These are phyloP conservation scores for Neurospora sp. DNA, from an alignment of 495 filamentous ascomycete genomes.

Conservation along the genomic window DNA sequence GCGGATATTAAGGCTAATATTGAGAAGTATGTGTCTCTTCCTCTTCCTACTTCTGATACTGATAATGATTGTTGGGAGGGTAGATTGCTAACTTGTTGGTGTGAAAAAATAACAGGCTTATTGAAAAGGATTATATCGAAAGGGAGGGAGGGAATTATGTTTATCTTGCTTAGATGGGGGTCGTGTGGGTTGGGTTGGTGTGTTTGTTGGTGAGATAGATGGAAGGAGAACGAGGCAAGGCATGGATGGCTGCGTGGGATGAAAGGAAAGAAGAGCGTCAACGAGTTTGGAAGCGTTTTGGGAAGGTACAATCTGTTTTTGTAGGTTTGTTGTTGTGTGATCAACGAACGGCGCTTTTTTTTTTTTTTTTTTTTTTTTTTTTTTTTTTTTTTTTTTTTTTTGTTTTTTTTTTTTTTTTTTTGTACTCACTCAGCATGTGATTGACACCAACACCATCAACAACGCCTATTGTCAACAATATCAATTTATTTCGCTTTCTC, in stretches of 20 bases:
- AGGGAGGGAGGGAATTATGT: constrained; percentile 67
- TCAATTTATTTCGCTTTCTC: too few relatives aligned
- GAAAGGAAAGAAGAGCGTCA: not conserved
- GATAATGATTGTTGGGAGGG: too few relatives aligned
- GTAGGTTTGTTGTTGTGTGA: not conserved
- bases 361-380: too few relatives aligned
- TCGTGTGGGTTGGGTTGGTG: not conserved
- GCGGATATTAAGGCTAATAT: constrained; percentile 92
- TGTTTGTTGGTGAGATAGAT: not conserved
- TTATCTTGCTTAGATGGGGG: constrained; percentile 57
- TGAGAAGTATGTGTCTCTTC: constrained; percentile 53
- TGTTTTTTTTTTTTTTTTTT: not conserved
- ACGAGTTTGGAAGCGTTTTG: not conserved
- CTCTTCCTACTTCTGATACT: too few relatives aligned
- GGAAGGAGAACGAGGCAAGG: not conserved
- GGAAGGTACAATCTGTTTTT: not conserved
- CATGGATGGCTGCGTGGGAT: not conserved
- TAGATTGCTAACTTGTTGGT: not conserved
- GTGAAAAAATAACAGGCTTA: constrained; percentile 46
- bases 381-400: too few relatives aligned
- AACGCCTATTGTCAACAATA: too few relatives aligned
- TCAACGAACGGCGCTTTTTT: not conserved
- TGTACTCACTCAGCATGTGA: not conserved
- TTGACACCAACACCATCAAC: too few relatives aligned
- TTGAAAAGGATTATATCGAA: constrained; percentile 95